A percentile compares a stretch with the other conserved stretches of the same genome.
phyloP scores from a whole-genome alignment of 192 early-diverging fungal genomes.

The Coemansia sp. region DNA sequence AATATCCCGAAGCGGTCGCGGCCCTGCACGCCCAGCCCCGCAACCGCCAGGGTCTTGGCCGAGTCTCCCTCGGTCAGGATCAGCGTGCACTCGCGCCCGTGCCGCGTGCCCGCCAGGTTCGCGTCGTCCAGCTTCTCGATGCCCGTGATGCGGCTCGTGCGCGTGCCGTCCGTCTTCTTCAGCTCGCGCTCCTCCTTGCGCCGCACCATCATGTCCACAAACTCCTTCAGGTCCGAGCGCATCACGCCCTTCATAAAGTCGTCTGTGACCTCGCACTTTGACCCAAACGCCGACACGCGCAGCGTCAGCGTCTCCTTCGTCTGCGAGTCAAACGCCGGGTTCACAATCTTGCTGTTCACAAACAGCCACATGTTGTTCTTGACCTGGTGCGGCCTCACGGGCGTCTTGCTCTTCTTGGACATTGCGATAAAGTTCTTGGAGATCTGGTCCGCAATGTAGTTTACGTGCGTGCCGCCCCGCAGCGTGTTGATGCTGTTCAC shows the following conservation, averaged over 20 bases:
- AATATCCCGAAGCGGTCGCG: conserved; percentile 92
- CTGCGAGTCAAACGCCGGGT: conserved; percentile 95
- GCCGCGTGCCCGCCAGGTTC: conserved; percentile 78
- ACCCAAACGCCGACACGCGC: conserved; percentile 70
- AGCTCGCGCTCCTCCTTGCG: conserved; percentile 72
- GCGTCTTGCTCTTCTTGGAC: conserved; percentile 70
- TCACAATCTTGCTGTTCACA: conserved; percentile 92
- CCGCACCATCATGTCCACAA: conserved; percentile 66
- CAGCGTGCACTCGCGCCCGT: conserved; percentile 80
- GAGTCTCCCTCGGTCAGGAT: conserved; percentile 98
- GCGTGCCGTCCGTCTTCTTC: conserved; percentile 86
- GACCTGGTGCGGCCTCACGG: conserved; percentile 78
- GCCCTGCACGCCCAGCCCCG: conserved; percentile 84
- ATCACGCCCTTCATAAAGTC: conserved; percentile 83
- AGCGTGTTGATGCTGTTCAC: conserved; percentile 96
- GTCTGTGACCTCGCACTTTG: conserved; percentile 69
- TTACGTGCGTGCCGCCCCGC: conserved; percentile 91
- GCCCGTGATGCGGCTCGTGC: conserved; percentile 63
- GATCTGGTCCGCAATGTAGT: conserved; percentile 80
- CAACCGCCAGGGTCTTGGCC: conserved; percentile 85
- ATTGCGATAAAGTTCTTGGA: conserved; percentile 64
- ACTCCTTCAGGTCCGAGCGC: conserved; percentile 83
- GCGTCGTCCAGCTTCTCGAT: conserved; percentile 95
- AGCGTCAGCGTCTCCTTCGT: conserved; percentile 96
- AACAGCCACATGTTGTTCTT: conserved; percentile 92